Evolutionary conservation across 2,329 filamentous ascomycete species (phyloP), one percentile per base, ranked within the genome.

Genomic region (Epichloe sp.): DNA sequence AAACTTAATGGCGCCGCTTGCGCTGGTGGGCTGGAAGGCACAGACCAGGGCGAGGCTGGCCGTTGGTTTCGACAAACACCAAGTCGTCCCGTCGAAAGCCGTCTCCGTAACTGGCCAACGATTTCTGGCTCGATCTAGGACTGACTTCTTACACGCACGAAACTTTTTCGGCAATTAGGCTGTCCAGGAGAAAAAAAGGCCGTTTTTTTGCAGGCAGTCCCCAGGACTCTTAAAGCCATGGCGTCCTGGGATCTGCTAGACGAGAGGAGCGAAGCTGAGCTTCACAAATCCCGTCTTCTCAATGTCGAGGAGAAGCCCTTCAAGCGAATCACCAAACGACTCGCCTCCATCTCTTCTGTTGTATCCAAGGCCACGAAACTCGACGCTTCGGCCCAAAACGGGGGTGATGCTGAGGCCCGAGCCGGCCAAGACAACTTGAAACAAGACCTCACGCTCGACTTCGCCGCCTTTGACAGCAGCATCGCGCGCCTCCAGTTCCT

Each of bases 231-330:
- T 37, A 4, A 42, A 42, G 59, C 48, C 51, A 73, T 74, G 71
- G 63, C 72, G 21, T 66, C 67, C 46, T 89, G 83, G 73, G 75
- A 78, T 44, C 72, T 90, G 46, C 73, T 94, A 47, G 83, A 88
- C 51, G 84, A 86, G 58, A 76, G 78, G 56, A 85, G 88, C 57
- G 85, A 89, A 70, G 84, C 88, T 65, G 83, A 88, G 56, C 82
- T 96, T 38, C 91, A 96, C 72, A 91, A 90, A 62, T 78, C 79
- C 34, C 87, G 91, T 42, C 84, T 96, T 4, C 78, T 96, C 38
- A 86, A 87, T 56, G 85, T 96, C 54, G 91, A 97, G 72, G 88
- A 95, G 63, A 89, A 89, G 53, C 88, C 89, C 0, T 96, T 95
- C 72, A 88, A 88, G 66, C 85, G 90, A 54, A 82, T 96, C 53